Evolutionary conservation across 2,329 filamentous ascomycete genomes (phyloP).

Genomic region (Sporothrix sp.): DNA sequence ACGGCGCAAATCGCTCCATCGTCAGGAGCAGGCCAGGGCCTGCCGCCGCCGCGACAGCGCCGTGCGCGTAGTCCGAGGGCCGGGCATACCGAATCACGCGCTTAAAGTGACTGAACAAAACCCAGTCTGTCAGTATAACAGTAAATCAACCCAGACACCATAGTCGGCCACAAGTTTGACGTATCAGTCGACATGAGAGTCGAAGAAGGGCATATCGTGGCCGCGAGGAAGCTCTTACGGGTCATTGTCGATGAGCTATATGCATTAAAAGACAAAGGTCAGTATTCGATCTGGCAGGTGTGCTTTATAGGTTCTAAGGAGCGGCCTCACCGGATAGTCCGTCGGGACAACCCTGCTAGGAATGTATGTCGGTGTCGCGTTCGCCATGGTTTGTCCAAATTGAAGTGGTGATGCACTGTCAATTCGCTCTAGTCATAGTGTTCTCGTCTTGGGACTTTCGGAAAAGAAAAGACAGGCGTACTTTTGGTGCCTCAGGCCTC

Average conservation of each 20-base stretch:
- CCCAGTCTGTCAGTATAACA: conserved; percentile 12
- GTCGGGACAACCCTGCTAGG: conserved; percentile 72
- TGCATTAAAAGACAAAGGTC: conserved; percentile 29
- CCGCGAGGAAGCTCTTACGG: conserved; percentile 52
- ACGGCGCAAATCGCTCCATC: conserved; percentile 79
- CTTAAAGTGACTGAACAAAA: conserved; percentile 65
- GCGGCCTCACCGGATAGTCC: conserved; percentile 74
- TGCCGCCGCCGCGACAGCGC: conserved; percentile 55
- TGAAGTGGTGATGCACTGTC: conserved; percentile 9
- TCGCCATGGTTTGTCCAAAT: conserved; percentile 30
- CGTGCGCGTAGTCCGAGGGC: conserved; percentile 69
- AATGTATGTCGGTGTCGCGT: conserved; percentile 40
- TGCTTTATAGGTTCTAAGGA: too few relatives aligned
- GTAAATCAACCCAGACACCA: too few relatives aligned
- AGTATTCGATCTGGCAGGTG: conserved; percentile 17
- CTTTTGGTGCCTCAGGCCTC: conserved; percentile 16
- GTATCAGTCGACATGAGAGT: background rate
- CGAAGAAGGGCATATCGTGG: background rate
- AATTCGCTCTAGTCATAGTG: background rate
- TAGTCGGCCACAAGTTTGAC: background rate
- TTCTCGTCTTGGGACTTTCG: conserved; percentile 11
- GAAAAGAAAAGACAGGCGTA: conserved; percentile 10
- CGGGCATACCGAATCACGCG: conserved; percentile 84
- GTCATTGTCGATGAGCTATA: conserved; percentile 95
- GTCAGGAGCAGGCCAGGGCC: conserved; percentile 65